Base-by-base conservation (phyloP, 2,329 filamentous ascomycete species). In the Aureobasidium sp. region DNA sequence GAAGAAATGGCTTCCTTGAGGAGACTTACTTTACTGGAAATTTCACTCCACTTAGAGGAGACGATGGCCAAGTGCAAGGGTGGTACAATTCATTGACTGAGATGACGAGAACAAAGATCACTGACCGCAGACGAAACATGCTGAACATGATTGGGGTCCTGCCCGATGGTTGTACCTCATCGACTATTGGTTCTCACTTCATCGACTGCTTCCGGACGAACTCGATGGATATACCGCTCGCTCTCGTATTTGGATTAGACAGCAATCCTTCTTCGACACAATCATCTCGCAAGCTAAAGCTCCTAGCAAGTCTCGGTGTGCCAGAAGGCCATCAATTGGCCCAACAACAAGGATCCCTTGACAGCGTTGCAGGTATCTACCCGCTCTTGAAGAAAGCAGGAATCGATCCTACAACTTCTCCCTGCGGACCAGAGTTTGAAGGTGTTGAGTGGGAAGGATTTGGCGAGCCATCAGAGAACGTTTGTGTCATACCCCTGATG, bases 381-480 rank as follows among this genome's bases (percentile, higher is more conserved):
- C 30, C 49, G n/a, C 49, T 61, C 0, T 27, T 61, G 10, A 39
- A 13, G 13, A 25, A 47, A 5, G 48, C 39, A 10, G 13, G 16
- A 32, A n/a, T 0, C 4, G 15, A 47, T 25, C 37, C 44, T 9
- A 27, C 21, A 32, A 61, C 59, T 3, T 36, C 32, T 5, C 59
- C 49, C 2, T 16, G 29, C 5, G 49, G 48, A 39, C 16, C 49
- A n/a, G 50, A 61, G 2, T 63, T 69, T 15, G 61, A 65, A 1
- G 66, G 63, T 5, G 44, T 69, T 16, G 39, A 49, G 1, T 69
- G 67, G 68, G 50, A 59, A 32, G 69, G 69, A 0, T 66, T 63
- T 29, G 64, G 63, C 15, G 66, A 67, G 41, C 59, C 63, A 9
- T 63, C 65, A 16, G 60, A 50, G 32, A 52, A 58, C 6, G 41